Evolutionary conservation across 176 grass and related monocot species (phyloP).

Genomic region (Oryza meyeriana): DNA sequence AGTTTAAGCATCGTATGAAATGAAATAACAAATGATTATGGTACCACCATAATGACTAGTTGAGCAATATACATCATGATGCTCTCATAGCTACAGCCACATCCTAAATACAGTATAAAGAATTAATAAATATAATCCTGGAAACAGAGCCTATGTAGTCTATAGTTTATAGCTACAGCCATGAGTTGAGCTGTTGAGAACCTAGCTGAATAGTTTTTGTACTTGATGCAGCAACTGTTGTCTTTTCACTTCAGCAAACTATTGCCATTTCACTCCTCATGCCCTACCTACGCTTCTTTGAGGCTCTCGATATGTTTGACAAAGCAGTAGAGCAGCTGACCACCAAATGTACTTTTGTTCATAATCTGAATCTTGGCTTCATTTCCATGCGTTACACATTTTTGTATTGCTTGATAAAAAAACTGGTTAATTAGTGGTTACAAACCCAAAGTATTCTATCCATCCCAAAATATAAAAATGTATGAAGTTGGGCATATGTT

Average conservation of each 20-base stretch:
- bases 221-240: not conserved
- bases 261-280: not conserved
- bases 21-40: too few species aligned
- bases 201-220: not conserved
- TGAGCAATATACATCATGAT: too few species aligned
- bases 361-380: not conserved
- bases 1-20: too few species aligned
- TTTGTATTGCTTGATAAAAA: not conserved
- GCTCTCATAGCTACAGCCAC: not conserved
- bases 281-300: not conserved
- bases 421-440: not conserved
- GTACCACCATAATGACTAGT: too few species aligned
- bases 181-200: not conserved
- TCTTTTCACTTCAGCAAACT: not conserved
- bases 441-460: too few species aligned
- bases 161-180: too few species aligned
- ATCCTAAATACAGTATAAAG: not conserved
- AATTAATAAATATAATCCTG: not conserved
- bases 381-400: not conserved
- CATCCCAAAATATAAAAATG: too few species aligned
- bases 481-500: too few species aligned
- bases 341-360: not conserved
- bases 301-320: not conserved
- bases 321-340: not conserved
- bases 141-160: not conserved